Percentiles rank a stretch among this genome's conserved stretches.
Evolutionary conservation across 1,139 yeast genomes (phyloP).

Genomic region (Yamadazyma triangularis): DNA sequence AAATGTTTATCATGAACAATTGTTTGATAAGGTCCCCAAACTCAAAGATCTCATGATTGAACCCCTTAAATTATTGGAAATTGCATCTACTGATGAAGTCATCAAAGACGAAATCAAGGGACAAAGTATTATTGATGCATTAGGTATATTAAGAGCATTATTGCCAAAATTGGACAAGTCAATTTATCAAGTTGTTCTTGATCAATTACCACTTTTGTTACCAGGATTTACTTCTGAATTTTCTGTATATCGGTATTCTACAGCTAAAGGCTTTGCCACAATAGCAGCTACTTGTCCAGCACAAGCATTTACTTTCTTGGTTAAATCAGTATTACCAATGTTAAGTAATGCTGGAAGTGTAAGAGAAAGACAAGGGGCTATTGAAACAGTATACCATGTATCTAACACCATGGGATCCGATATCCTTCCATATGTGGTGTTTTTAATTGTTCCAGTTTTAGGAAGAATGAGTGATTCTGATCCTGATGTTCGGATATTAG

Average conservation of each 20-base stretch:
- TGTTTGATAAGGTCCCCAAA: conserved; percentile 66
- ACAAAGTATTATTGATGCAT: conserved; percentile 79
- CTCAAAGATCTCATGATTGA: conserved; percentile 63
- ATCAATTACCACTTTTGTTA: conserved; percentile 45
- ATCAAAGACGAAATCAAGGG: conserved; percentile 52
- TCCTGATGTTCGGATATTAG: conserved; percentile 79
- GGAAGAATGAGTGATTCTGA: conserved; percentile 98
- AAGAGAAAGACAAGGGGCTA: conserved; percentile 87
- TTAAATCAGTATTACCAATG: conserved; percentile 76
- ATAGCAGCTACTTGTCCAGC: conserved; percentile 73
- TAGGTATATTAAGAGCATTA: conserved; percentile 76
- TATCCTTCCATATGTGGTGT: conserved; percentile 91
- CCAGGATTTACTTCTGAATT: conserved; percentile 63
- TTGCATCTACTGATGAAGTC: conserved; percentile 28
- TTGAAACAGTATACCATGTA: conserved; percentile 85
- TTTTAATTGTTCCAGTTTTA: conserved; percentile 89
- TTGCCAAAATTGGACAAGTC: conserved; percentile 55
- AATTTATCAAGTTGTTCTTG: conserved; percentile 48
- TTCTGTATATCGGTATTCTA: conserved; percentile 83
- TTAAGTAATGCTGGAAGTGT: conserved; percentile 73
- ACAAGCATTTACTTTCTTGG: conserved; percentile 71
- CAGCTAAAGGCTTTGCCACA: conserved; percentile 86
- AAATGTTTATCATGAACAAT: conserved; percentile 43
- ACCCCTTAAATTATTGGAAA: conserved; percentile 42
- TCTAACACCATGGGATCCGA: conserved; percentile 82